These are phyloP conservation scores for Ordospora pajunii DNA, from an alignment of 371 early-diverging fungal genomes.

Conservation along the genomic window DNA sequence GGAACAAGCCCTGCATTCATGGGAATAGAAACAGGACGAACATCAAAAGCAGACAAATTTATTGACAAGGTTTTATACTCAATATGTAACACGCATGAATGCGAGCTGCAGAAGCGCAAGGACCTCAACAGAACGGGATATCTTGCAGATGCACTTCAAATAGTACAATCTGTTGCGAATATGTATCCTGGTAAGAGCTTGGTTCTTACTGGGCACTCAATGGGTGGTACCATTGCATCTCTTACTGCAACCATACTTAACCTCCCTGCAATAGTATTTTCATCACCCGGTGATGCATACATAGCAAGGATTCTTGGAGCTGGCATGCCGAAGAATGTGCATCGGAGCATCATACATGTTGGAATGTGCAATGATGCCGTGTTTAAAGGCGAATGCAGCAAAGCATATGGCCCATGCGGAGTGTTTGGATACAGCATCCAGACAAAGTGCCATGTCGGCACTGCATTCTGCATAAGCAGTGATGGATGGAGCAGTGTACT, in stretches of 20 bases:
- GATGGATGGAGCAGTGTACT: background rate
- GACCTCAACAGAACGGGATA: conserved; percentile 9
- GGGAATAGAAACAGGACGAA: conserved; percentile 19
- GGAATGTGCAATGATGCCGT: conserved; percentile 46
- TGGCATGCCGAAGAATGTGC: background rate
- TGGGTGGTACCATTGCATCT: conserved; percentile 62
- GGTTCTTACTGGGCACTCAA: conserved; percentile 61
- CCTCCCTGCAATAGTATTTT: conserved; percentile 41
- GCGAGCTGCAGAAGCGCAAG: conserved; percentile 1
- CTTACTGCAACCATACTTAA: conserved; percentile 39
- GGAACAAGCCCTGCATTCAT: conserved; percentile 33
- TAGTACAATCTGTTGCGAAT: background rate
- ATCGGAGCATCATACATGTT: conserved; percentile 18
- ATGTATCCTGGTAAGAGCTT: conserved; percentile 33
- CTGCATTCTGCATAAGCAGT: conserved; percentile 25
- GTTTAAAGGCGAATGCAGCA: conserved; percentile 30
- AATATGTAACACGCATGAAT: background rate
- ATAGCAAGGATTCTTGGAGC: conserved; percentile 1
- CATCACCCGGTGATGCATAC: conserved; percentile 54
- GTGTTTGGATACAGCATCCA: conserved; percentile 33
- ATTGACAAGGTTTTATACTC: conserved; percentile 36
- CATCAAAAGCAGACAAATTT: conserved; percentile 10
- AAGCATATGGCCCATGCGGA: conserved; percentile 12
- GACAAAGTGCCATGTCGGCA: conserved; percentile 44
- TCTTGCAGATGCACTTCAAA: background rate